Evolutionary conservation across 2,329 filamentous ascomycete species (phyloP), one percentile per base, ranked within the genome.

Genomic region (Fusarium sp.): DNA sequence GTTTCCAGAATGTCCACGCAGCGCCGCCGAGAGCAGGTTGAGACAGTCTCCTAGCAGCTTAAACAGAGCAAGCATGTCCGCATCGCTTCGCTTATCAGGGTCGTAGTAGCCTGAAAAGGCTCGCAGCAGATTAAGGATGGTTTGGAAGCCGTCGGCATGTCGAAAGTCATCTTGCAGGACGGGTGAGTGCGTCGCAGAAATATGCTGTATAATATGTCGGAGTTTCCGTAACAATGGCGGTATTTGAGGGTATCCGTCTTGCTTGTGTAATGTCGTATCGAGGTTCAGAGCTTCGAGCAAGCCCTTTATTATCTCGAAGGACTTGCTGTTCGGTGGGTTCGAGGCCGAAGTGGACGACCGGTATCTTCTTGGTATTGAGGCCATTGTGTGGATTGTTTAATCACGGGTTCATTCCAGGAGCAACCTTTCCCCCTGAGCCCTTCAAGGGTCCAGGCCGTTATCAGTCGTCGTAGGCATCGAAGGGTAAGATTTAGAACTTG

Each of bases 1-100:
- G 82, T 98, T 99, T 25, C 95, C 96, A 52, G 92, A 88, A 81
- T 98, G 95, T 50, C 91, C 90, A 60, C 90, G 89, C 73, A 99
- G 88, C 19, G 91, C 91, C 53, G 92, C 92, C 3, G 93, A 92
- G 33, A 98, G 84, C 19, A 96, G 89, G 37, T 90, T 90, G 43
- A 96, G 85, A n/a, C 93, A 88, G 13, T 88, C 88, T 77, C 94
- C 90, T 23, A 97, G 85, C 23, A 96, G 85, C 67, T 89, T 87
- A 78, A 94, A 93, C 64, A 94, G 85, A 49, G 87, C 86, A 64
- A 86, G 84, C 80, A 91, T 93, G 68, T 94, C 91, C 50, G 89
- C 84, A 43, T 89, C 83, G 57, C 83, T 88, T 78, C 88, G 87
- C 79, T 88, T 90, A 64, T 85, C 85, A n/a, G 88, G 90, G 77